Conservation (phyloP, 192 early-diverging fungal species). For the Geranomyces variabilis region DNA sequence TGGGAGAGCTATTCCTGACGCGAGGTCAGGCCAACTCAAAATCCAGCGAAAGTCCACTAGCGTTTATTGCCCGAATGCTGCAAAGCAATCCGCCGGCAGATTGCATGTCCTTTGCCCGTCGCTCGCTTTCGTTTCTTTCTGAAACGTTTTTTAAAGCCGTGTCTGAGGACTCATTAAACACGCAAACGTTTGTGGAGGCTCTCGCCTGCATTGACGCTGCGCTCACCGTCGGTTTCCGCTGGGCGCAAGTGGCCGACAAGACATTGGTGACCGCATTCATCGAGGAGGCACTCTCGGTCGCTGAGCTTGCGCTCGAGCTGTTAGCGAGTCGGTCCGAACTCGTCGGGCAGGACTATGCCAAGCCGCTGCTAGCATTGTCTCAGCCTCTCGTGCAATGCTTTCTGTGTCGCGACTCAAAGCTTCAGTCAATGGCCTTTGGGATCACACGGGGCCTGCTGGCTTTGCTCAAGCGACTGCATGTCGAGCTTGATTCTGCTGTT, state of each 20-base stretch:
- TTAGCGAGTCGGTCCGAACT: background rate
- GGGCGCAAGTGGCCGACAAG: constrained; percentile 3
- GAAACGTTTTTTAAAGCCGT: background rate
- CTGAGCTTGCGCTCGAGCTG: background rate
- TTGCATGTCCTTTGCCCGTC: background rate
- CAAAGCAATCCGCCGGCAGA: background rate
- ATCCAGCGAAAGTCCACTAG: background rate
- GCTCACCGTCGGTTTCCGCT: background rate
- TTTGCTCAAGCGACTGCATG: background rate
- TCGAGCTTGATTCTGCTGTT: background rate
- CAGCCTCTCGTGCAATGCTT: constrained; percentile 6
- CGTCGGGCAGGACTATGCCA: background rate
- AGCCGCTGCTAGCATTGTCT: background rate
- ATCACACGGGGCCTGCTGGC: background rate
- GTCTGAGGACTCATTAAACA: background rate
- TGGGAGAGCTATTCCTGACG: background rate
- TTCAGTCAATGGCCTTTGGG: background rate
- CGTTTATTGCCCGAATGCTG: background rate
- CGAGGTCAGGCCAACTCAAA: background rate
- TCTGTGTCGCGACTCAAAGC: background rate
- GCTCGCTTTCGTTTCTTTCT: background rate
- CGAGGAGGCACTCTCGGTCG: background rate
- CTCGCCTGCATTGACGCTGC: background rate
- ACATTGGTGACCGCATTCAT: background rate
- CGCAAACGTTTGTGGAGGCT: background rate